These are phyloP conservation scores for Aspergillus aculeatinus DNA, from an alignment of 2,329 filamentous ascomycete species.

Conservation along the genomic window DNA sequence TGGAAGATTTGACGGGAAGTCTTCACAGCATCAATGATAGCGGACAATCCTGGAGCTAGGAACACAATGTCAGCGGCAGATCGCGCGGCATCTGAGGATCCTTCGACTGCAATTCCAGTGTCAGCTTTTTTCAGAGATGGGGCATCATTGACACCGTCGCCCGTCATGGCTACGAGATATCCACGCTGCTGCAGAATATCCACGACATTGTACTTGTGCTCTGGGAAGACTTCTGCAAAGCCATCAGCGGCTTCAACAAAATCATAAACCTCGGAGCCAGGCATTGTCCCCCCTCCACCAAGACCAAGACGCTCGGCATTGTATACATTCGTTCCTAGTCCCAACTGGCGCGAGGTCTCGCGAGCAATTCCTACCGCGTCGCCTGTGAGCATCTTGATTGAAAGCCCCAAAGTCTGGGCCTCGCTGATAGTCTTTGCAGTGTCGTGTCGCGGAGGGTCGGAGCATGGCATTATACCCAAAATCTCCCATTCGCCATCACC, in stretches of 20 bases:
- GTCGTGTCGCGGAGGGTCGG: constrained; percentile 85
- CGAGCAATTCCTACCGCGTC: constrained; percentile 90
- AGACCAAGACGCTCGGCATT: constrained; percentile 90
- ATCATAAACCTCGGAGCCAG: constrained; percentile 89
- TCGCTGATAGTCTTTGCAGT: constrained; percentile 88
- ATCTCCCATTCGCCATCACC: constrained; percentile 82
- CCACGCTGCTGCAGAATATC: constrained; percentile 92
- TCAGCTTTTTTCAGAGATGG: constrained; percentile 94
- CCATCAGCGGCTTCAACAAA: constrained; percentile 94
- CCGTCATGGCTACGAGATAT: constrained; percentile 93
- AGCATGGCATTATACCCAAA: constrained; percentile 92
- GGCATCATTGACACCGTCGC: constrained; percentile 92
- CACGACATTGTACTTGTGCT: constrained; percentile 94
- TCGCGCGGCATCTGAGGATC: constrained; percentile 84
- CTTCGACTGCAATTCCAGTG: constrained; percentile 92
- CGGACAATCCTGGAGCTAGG: constrained; percentile 84
- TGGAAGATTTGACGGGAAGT: constrained; percentile 94
- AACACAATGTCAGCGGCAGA: constrained; percentile 93
- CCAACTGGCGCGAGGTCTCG: constrained; percentile 87
- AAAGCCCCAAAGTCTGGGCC: constrained; percentile 81
- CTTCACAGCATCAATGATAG: constrained; percentile 90
- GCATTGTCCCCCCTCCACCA: constrained; percentile 86
- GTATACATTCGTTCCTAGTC: constrained; percentile 90
- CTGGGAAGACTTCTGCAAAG: constrained; percentile 91
- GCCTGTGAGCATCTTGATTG: constrained; percentile 95